A percentile compares a stretch with the other conserved stretches of the same genome.
Conservation (phyloP, 441 rosid species). For the Isatis lusitanica region DNA sequence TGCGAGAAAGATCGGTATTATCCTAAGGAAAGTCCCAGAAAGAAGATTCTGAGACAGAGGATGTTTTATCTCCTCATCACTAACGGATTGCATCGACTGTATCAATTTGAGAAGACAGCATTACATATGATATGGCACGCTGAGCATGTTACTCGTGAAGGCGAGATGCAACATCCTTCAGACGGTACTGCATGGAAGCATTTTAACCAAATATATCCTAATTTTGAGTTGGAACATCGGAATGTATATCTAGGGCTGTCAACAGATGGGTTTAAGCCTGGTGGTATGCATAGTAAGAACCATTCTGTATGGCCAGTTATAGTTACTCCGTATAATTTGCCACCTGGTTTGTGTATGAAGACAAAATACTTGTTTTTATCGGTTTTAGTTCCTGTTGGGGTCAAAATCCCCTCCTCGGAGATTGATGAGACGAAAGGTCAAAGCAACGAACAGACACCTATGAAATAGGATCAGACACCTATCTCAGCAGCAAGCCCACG, state of each 20-base stretch:
- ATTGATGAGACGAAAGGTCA: too few relatives aligned
- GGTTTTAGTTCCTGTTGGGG: not conserved
- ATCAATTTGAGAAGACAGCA: not conserved
- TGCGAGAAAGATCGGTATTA: not conserved
- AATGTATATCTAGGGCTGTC: not conserved
- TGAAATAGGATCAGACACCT: too few relatives aligned
- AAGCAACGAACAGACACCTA: too few relatives aligned
- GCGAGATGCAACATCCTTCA: not conserved
- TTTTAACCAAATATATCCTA: not conserved
- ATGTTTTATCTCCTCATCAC: not conserved
- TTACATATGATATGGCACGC: not conserved
- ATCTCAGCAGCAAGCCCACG: too few relatives aligned
- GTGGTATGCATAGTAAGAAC: not conserved
- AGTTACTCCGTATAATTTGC: not conserved
- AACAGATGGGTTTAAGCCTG: not conserved
- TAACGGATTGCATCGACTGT: not conserved
- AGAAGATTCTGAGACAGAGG: not conserved
- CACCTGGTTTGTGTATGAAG: not conserved
- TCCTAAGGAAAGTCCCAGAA: not conserved
- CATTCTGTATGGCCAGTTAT: not conserved
- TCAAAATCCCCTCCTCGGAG: too few relatives aligned
- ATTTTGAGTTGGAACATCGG: not conserved
- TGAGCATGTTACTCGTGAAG: not conserved
- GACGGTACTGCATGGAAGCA: not conserved
- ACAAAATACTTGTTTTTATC: not conserved